These are phyloP conservation scores for Sporothrix phasma DNA, from an alignment of 2,329 filamentous ascomycete genomes.

Conservation along the genomic window DNA sequence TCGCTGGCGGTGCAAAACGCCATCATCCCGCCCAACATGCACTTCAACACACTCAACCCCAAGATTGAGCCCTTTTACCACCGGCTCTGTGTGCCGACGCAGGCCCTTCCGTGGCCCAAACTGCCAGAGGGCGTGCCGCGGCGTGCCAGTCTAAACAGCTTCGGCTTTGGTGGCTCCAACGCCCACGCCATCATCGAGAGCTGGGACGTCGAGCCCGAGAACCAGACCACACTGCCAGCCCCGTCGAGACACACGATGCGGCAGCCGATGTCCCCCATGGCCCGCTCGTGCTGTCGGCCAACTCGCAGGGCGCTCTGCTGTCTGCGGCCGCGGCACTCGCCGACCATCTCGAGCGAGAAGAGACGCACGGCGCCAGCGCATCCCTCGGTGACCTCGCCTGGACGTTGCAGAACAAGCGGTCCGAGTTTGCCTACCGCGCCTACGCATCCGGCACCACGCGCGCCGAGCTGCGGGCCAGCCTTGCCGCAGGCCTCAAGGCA, in stretches of 20 bases:
- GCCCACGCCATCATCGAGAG: conserved; percentile 35
- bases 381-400: conserved; percentile 24
- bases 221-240: background rate
- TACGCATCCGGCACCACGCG: conserved; percentile 22
- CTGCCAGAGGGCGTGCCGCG: conserved; percentile 28
- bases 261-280: background rate
- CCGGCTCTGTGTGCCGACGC: conserved; percentile 28
- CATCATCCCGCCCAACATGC: conserved; percentile 34
- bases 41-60: conserved; percentile 33
- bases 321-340: conserved; percentile 23
- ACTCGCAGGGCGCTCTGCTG: conserved; percentile 27
- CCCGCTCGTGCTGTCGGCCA: conserved; percentile 31
- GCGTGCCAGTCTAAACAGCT: conserved; percentile 36
- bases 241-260: conserved; percentile 12
- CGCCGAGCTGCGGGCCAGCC: conserved; percentile 18
- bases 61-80: conserved; percentile 29
- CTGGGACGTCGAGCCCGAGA: conserved; percentile 21
- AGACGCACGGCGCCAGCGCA: background rate
- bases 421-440: conserved; percentile 26
- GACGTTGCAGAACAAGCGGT: conserved; percentile 26
- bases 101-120: conserved; percentile 27
- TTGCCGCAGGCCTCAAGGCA: conserved; percentile 22
- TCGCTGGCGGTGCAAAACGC: conserved; percentile 32
- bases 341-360: conserved; percentile 22
- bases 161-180: conserved; percentile 37